Percentiles rank a stretch among this genome's conserved stretches.
These are phyloP conservation scores for Aspergillus latus DNA, from an alignment of 2,329 filamentous ascomycete species.

Conservation along the genomic window DNA sequence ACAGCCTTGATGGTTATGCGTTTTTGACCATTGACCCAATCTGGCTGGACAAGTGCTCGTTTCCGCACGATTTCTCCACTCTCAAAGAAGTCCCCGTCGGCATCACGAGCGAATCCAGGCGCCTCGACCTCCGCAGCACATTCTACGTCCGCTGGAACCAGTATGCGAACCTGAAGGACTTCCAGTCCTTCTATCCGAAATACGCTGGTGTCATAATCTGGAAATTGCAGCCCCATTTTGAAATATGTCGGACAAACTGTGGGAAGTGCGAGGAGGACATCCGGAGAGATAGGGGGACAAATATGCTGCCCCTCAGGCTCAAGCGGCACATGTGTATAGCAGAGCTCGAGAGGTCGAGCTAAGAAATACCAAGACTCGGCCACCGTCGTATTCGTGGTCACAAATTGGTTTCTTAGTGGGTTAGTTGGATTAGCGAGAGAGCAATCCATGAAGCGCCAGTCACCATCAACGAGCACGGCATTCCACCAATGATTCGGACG, in stretches of 20 bases:
- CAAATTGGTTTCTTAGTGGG: constrained; percentile 75
- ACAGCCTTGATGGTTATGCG: constrained; percentile 91
- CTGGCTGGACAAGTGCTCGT: constrained; percentile 82
- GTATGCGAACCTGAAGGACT: constrained; percentile 84
- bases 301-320: constrained; percentile 88
- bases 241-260: constrained; percentile 87
- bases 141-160: constrained; percentile 86
- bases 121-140: constrained; percentile 90
- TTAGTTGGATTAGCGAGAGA: constrained; percentile 89
- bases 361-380: constrained; percentile 95
- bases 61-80: constrained; percentile 84
- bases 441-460: constrained; percentile 96
- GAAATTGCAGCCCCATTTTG: constrained; percentile 73
- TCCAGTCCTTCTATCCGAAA: constrained; percentile 87
- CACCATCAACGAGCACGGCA: constrained; percentile 83
- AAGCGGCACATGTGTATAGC: constrained; percentile 93
- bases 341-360: constrained; percentile 81
- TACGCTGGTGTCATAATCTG: constrained; percentile 87
- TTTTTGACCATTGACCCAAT: constrained; percentile 86
- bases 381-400: constrained; percentile 64
- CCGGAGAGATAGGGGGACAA: constrained; percentile 80
- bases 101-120: constrained; percentile 73
- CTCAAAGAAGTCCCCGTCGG: constrained; percentile 90
- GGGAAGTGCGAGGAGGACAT: constrained; percentile 81
- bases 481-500: constrained; percentile 98